Conservation (phyloP, 805 yeast genomes). For the Candida lessepsii region DNA sequence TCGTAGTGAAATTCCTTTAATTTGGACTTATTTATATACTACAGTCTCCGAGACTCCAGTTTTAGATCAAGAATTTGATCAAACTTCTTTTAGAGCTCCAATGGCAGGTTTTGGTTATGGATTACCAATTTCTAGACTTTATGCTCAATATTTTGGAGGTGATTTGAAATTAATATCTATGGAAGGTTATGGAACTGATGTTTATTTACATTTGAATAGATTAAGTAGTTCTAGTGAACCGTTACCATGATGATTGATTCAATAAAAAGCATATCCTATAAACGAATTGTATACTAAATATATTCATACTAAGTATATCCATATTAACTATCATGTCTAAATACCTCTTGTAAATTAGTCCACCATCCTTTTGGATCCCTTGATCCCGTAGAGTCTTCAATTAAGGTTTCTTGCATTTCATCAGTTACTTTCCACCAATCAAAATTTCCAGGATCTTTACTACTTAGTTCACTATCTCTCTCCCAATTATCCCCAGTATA, state of each 20-base stretch:
- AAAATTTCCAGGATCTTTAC: conserved; percentile 34
- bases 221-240: conserved; percentile 75
- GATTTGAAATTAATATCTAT: conserved; percentile 82
- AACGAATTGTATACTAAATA: background rate
- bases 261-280: too few species aligned
- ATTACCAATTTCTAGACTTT: conserved; percentile 77
- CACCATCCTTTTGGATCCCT: conserved; percentile 42
- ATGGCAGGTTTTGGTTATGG: conserved; percentile 96
- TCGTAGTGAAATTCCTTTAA: conserved; percentile 74
- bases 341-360: conserved; percentile 36
- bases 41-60: conserved; percentile 75
- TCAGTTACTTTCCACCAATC: conserved; percentile 44
- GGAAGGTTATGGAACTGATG: conserved; percentile 96
- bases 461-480: conserved; percentile 29
- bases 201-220: conserved; percentile 79
- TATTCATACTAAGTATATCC: background rate
- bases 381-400: conserved; percentile 36
- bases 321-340: conserved; percentile 29
- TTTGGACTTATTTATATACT: conserved; percentile 90
- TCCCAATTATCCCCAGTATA: conserved; percentile 40
- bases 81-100: conserved; percentile 76
- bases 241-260: conserved; percentile 33
- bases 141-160: conserved; percentile 89
- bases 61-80: conserved; percentile 55
- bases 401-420: conserved; percentile 36